Conservation (phyloP, 2,329 filamentous ascomycete genomes). For the Ceratocystis destructans region DNA sequence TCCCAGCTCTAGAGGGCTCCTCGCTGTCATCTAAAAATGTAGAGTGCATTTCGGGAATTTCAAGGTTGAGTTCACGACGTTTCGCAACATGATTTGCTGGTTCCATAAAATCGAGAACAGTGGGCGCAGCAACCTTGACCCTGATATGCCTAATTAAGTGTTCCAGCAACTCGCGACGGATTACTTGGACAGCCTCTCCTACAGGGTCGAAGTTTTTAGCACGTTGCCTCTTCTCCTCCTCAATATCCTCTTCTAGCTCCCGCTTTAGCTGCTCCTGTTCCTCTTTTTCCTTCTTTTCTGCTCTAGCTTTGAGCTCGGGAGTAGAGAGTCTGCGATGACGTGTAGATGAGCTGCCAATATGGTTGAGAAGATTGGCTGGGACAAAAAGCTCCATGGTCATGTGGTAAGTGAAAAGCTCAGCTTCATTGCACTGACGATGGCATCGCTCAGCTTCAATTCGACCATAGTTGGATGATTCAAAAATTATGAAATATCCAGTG, state of each 20-base stretch:
- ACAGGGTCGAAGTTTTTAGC: conserved; percentile 87
- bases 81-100: conserved; percentile 69
- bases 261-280: conserved; percentile 51
- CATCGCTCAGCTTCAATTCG: conserved; percentile 72
- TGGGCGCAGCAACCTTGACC: conserved; percentile 68
- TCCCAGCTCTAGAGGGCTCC: conserved; percentile 49
- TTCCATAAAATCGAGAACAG: conserved; percentile 68
- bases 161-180: conserved; percentile 68
- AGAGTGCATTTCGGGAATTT: conserved; percentile 30
- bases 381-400: conserved; percentile 74
- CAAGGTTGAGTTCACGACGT: conserved; percentile 63
- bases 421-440: conserved; percentile 63
- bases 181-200: conserved; percentile 61
- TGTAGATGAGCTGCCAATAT: conserved; percentile 17
- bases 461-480: conserved; percentile 62
- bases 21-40: conserved; percentile 29
- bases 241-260: conserved; percentile 68
- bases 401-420: conserved; percentile 75
- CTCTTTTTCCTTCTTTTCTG: conserved; percentile 43
- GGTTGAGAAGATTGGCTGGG: conserved; percentile 21
- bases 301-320: conserved; percentile 15
- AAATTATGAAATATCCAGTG: conserved; percentile 84
- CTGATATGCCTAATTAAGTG: conserved; percentile 83
- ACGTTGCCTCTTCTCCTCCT: conserved; percentile 78
- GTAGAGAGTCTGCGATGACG: conserved; percentile 15